Evolutionary conservation across 2,329 filamentous ascomycete species (phyloP).

Genomic region (Chrysoporthe puriensis): DNA sequence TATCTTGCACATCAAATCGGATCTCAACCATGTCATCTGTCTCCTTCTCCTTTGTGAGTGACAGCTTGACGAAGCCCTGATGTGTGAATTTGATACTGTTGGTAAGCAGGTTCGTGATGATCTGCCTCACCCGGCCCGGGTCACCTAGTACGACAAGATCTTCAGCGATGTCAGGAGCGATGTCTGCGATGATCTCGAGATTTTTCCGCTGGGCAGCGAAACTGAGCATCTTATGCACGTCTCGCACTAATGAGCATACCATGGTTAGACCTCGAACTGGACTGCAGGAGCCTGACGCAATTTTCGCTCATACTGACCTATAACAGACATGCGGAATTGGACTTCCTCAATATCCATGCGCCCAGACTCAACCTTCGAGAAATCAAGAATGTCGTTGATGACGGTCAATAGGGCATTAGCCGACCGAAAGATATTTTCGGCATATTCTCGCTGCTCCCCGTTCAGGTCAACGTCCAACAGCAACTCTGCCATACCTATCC

Average conservation of each 20-base stretch:
- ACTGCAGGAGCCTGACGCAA: background rate
- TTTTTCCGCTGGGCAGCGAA: constrained; percentile 84
- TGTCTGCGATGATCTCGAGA: constrained; percentile 69
- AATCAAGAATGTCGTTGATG: constrained; percentile 70
- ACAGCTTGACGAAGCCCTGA: constrained; percentile 69
- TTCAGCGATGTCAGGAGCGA: constrained; percentile 63
- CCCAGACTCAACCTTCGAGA: constrained; percentile 65
- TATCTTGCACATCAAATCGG: constrained; percentile 75
- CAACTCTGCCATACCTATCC: constrained; percentile 52
- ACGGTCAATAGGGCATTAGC: constrained; percentile 61
- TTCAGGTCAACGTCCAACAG: constrained; percentile 58
- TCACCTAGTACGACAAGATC: constrained; percentile 81
- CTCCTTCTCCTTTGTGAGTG: constrained; percentile 66
- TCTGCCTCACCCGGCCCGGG: constrained; percentile 62
- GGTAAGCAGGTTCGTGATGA: constrained; percentile 63
- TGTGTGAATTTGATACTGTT: constrained; percentile 71
- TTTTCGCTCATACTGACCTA: constrained; percentile 13
- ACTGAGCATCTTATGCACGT: constrained; percentile 85
- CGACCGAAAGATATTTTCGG: constrained; percentile 62
- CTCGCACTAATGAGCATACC: constrained; percentile 65
- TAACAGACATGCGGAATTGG: constrained; percentile 30
- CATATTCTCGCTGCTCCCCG: constrained; percentile 58
- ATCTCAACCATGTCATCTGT: constrained; percentile 67
- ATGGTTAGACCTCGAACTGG: background rate
- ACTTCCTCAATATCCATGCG: constrained; percentile 55